Percentiles rank a stretch among this genome's conserved stretches.
phyloP scores from a whole-genome alignment of 371 early-diverging fungal genomes.

The Dichotomocladium elegans region DNA sequence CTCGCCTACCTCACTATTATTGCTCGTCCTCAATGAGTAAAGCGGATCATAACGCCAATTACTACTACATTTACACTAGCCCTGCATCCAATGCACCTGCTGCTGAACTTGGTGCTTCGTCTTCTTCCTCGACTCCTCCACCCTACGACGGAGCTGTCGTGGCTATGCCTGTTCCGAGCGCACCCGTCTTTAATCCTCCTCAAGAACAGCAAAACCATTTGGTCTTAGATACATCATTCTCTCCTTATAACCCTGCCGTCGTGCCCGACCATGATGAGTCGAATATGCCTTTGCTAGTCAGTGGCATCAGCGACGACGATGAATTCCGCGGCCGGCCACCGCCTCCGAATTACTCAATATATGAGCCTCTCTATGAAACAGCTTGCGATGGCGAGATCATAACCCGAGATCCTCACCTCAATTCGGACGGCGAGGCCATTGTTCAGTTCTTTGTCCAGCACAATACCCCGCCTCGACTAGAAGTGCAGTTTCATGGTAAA shows the following conservation, averaged over 20 bases:
- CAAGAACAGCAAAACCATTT: not conserved
- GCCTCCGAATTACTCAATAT: constrained; percentile 37
- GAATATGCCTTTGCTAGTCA: not conserved
- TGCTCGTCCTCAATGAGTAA: constrained; percentile 2
- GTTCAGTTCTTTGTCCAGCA: constrained; percentile 37
- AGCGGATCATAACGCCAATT: constrained; percentile 10
- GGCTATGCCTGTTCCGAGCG: not conserved
- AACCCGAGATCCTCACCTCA: constrained; percentile 38
- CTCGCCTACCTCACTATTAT: no score
- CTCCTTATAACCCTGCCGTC: constrained; percentile 9
- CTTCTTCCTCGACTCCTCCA: constrained; percentile 15
- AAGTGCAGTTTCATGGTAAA: constrained; percentile 35
- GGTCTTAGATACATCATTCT: not conserved
- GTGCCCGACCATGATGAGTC: constrained; percentile 6
- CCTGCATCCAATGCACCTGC: constrained; percentile 18
- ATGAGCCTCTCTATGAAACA: constrained; percentile 23
- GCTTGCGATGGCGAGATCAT: constrained; percentile 8
- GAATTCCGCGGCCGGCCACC: constrained; percentile 28
- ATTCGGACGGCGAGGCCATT: constrained; percentile 42
- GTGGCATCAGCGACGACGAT: constrained; percentile 7
- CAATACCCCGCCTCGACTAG: constrained; percentile 33
- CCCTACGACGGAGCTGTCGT: constrained; percentile 25
- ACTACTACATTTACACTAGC: constrained; percentile 26
- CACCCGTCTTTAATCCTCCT: not conserved
- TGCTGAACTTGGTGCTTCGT: constrained; percentile 2